phyloP scores from a whole-genome alignment of 1,284 basidiomycete species.

The Sanguinoderma infundibulare region DNA sequence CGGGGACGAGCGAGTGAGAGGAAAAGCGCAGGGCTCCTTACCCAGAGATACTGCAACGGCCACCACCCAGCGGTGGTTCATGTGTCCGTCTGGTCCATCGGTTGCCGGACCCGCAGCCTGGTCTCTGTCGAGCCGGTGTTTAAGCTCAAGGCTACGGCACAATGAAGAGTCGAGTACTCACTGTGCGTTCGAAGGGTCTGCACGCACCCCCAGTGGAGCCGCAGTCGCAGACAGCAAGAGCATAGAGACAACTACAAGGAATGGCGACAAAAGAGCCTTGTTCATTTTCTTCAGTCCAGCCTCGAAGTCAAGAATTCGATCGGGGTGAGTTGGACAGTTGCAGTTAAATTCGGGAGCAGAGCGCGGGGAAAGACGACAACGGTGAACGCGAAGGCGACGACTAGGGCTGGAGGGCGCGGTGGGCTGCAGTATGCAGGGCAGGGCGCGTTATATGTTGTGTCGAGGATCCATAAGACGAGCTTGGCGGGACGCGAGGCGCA shows the following conservation, averaged over 20 bases:
- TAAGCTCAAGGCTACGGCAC: not conserved
- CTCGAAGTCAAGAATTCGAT: not conserved
- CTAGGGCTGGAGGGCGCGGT: not conserved
- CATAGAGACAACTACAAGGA: not conserved
- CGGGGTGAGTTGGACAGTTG: not conserved
- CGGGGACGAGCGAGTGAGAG: not conserved
- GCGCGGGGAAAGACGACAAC: not conserved
- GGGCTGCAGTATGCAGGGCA: not conserved
- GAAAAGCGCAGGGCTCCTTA: not conserved
- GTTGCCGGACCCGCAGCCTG: constrained; percentile 1
- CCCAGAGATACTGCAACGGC: constrained; percentile 17
- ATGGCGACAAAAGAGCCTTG: not conserved
- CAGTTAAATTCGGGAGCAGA: not conserved
- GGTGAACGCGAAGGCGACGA: not conserved
- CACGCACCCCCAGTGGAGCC: not conserved
- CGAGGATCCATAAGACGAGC: constrained; percentile 22
- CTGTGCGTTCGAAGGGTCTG: not conserved
- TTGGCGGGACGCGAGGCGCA: constrained; percentile 20
- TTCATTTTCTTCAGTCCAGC: not conserved
- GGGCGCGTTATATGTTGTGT: constrained; percentile 18
- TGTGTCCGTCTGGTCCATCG: constrained; percentile 15
- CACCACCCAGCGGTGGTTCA: constrained; percentile 19
- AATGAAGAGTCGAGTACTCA: not conserved
- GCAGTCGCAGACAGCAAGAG: not conserved
- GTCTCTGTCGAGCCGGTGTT: not conserved